Conservation (phyloP, 352 stramenopile genomes). For the Globisporangium megalacanthum region DNA sequence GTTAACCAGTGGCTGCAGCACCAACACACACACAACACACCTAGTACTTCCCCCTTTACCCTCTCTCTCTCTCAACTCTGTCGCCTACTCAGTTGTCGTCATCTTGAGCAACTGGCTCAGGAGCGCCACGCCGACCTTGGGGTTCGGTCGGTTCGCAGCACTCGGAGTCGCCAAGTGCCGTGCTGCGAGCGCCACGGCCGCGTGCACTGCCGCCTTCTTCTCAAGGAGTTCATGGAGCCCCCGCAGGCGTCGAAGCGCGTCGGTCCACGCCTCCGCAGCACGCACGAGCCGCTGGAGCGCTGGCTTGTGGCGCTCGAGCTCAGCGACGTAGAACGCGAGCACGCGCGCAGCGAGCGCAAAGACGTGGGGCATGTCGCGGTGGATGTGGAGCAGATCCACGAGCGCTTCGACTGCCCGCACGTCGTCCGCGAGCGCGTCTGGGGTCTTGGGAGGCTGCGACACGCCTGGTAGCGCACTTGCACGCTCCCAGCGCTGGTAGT, state of each 20-base stretch:
- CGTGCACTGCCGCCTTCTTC: slow-evolving; percentile 56
- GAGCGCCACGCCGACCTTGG: slow-evolving; percentile 49
- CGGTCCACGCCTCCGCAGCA: slow-evolving; percentile 31
- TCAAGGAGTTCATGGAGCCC: slow-evolving; percentile 43
- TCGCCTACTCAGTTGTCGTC: slow-evolving; percentile 19
- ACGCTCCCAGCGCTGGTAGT: slow-evolving; percentile 41
- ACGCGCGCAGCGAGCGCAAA: slow-evolving; percentile 65
- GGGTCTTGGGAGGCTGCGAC: slow-evolving; percentile 21
- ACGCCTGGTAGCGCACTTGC: slow-evolving; percentile 1
- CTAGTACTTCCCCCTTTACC: neutral
- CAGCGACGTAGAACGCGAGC: slow-evolving; percentile 52
- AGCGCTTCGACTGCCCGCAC: slow-evolving; percentile 79
- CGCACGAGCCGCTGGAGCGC: neutral
- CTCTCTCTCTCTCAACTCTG: neutral
- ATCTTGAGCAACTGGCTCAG: slow-evolving; percentile 44
- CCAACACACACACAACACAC: neutral
- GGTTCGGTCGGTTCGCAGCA: slow-evolving; percentile 48
- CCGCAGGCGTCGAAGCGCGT: slow-evolving; percentile 42
- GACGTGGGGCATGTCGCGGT: slow-evolving; percentile 86
- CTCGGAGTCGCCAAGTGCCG: slow-evolving; percentile 7
- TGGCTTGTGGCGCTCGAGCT: slow-evolving; percentile 19
- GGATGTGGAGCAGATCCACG: slow-evolving; percentile 94
- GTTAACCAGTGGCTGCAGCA: neutral
- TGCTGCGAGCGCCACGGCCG: slow-evolving; percentile 19
- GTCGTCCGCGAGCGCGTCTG: slow-evolving; percentile 53